Conservation (phyloP, 2,329 filamentous ascomycete species). For the Elsinoe perseae region DNA sequence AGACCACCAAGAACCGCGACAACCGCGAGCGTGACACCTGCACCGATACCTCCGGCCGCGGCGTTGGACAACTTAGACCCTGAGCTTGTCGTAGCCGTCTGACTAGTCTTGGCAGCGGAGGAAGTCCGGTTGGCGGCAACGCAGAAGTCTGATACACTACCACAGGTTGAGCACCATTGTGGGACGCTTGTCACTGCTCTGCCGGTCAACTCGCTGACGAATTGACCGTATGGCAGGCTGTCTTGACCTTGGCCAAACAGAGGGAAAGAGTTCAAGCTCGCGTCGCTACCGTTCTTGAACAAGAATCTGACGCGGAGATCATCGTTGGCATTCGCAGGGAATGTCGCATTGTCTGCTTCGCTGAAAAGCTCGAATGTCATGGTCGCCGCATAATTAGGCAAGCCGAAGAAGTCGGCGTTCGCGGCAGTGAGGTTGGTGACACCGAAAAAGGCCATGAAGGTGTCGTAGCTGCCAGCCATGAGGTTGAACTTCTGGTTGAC, state of each 20-base stretch:
- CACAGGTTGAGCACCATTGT: conserved; percentile 69
- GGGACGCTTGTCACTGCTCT: conserved; percentile 59
- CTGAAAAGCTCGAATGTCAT: conserved; percentile 71
- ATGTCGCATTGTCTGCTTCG: conserved; percentile 35
- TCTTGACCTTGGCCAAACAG: conserved; percentile 51
- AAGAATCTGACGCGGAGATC: conserved; percentile 54
- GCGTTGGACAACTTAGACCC: conserved; percentile 49
- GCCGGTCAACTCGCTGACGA: conserved; percentile 54
- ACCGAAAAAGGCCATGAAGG: conserved; percentile 55
- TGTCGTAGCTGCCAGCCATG: conserved; percentile 56
- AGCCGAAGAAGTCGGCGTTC: conserved; percentile 59
- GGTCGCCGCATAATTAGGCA: conserved; percentile 76
- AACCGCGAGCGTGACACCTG: conserved; percentile 59
- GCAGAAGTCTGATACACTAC: conserved; percentile 62
- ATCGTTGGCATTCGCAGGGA: conserved; percentile 27
- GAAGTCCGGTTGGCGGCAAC: conserved; percentile 8
- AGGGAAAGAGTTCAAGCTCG: conserved; percentile 46
- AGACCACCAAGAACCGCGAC: conserved; percentile 51
- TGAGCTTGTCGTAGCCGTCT: conserved; percentile 19
- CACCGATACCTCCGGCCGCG: conserved; percentile 75
- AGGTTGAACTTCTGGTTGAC: conserved; percentile 39
- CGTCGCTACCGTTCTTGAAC: conserved; percentile 55
- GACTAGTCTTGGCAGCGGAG: neutral
- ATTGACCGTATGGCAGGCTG: conserved; percentile 60
- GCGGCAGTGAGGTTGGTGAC: conserved; percentile 44